Conservation (phyloP, 352 stramenopile genomes). For the Thalassiosira mediterranea region DNA sequence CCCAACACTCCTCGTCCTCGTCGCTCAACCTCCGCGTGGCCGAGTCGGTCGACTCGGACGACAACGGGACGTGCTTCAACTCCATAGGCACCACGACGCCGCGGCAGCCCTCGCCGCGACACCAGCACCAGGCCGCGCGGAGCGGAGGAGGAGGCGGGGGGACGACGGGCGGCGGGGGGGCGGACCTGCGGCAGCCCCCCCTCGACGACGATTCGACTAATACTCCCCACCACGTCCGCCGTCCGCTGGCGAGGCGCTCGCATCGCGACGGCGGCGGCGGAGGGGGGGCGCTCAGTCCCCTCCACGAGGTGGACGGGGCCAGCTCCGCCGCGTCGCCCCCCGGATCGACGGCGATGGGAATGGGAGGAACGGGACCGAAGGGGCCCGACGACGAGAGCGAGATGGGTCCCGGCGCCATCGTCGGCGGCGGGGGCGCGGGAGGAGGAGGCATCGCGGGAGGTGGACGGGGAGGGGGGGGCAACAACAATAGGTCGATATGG, state of each 20-base stretch:
- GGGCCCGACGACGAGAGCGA: no score
- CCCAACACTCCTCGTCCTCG: constrained; percentile 1
- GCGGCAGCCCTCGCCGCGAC: constrained; percentile 13
- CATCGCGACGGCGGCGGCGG: neutral
- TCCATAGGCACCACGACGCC: constrained; percentile 35
- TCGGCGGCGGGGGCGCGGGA: neutral
- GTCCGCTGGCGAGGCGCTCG: no score
- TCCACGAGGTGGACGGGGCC: no score
- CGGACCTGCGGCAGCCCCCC: no score
- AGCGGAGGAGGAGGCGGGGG: no score
- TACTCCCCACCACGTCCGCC: no score
- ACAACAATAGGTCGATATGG: constrained; percentile 20
- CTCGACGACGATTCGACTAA: no score
- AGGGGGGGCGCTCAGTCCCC: neutral
- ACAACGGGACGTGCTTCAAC: constrained; percentile 48
- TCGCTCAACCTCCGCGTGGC: constrained; percentile 12
- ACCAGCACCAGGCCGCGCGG: neutral
- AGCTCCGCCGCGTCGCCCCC: no score
- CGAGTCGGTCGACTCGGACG: constrained; percentile 30
- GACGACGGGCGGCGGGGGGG: no score
- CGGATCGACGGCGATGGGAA: no score
- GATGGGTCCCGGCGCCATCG: neutral
- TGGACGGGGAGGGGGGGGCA: neutral
- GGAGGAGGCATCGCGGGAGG: neutral
- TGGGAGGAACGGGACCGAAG: no score